Percentiles rank a stretch among this genome's conserved stretches.
These are phyloP conservation scores for Chrysanthemum makinoi DNA, from an alignment of 129 eudicot species.

Conservation along the genomic window DNA sequence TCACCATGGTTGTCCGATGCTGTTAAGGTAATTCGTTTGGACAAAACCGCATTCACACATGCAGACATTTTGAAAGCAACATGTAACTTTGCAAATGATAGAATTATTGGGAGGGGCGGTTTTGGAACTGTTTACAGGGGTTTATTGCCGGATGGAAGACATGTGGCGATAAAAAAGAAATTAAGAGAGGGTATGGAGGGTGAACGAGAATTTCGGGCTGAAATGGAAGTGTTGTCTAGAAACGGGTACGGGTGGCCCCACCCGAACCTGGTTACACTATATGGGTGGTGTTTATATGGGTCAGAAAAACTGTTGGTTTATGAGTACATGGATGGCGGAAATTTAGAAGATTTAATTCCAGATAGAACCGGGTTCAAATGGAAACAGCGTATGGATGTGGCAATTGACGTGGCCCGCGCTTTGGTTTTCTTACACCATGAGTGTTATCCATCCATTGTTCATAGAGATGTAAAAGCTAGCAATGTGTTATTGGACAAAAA, in stretches of 20 bases:
- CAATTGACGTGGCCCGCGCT: conserved; percentile 87
- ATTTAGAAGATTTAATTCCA: conserved; percentile 64
- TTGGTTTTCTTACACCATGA: conserved; percentile 86
- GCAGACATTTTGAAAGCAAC: conserved; percentile 80
- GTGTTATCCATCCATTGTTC: conserved; percentile 78
- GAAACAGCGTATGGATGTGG: conserved; percentile 60
- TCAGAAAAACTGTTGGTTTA: conserved; percentile 78
- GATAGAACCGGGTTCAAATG: conserved; percentile 51
- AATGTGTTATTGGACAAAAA: conserved; percentile 76
- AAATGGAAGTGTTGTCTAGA: conserved; percentile 80
- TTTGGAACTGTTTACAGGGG: conserved; percentile 86
- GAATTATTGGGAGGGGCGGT: conserved; percentile 89
- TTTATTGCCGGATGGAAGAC: conserved; percentile 77
- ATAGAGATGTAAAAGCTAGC: conserved; percentile 94
- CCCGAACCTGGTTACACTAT: conserved; percentile 83
- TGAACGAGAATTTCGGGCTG: conserved; percentile 86
- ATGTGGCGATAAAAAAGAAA: conserved; percentile 85
- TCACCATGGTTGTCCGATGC: conserved; percentile 73
- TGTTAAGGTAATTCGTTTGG: conserved; percentile 69
- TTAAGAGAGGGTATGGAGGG: conserved; percentile 81
- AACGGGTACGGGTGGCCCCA: conserved; percentile 88
- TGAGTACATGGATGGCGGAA: conserved; percentile 96
- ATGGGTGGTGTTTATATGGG: conserved; percentile 95
- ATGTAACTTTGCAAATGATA: conserved; percentile 60
- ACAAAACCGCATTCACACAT: conserved; percentile 86